Evolutionary conservation across 208 protist genomes (phyloP), one percentile per base, ranked within the genome.

Genomic region (Jaenimonas drosophilae): DNA sequence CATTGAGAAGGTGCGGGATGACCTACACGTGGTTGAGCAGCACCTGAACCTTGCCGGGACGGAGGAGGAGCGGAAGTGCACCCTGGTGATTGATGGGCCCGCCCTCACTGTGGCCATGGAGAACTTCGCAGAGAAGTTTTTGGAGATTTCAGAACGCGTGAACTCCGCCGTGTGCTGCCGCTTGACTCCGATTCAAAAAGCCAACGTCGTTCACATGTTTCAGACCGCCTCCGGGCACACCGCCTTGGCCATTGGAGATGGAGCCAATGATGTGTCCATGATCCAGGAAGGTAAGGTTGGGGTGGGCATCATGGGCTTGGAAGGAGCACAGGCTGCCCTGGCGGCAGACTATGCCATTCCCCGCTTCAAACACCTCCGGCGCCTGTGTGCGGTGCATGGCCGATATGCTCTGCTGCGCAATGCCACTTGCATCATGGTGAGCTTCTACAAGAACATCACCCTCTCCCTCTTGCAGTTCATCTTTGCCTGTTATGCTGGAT

Each of bases 221-320:
- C 80, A 94, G 64, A 76, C 79, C 49, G 70, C 70, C 7, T 87
- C 75, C 9, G 80, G 81, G 7, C 39, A 59, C 26, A 89, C 86
- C 1, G 96, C 96, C 14, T 69, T 99, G 0, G 96, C 96, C 3
- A 98, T 99, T 59, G 97, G 97, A 34, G 97, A 99, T 64, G 97
- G 97, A 44, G 96, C 95, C 5, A 99, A 99, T 54, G 97, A 99
- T 65, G 97, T 99, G 3, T 73, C 74, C 14, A 99, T 99, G 97
- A 94, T 91, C 32, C 81, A 93, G 57, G 75, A 92, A 27, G 91
- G 88, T 0, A 68, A 94, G n/a, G 78, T 98, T 14, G 96, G 96
- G 21, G 54, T 99, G 17, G 97, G 96, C 48, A 97, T 99, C 33
- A 87, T 91, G 43, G 96, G 97, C 0, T 72, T 96, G 32, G 97